phyloP scores from a whole-genome alignment of 1,139 yeast species.

The Magnusiomyces suaveolens region DNA sequence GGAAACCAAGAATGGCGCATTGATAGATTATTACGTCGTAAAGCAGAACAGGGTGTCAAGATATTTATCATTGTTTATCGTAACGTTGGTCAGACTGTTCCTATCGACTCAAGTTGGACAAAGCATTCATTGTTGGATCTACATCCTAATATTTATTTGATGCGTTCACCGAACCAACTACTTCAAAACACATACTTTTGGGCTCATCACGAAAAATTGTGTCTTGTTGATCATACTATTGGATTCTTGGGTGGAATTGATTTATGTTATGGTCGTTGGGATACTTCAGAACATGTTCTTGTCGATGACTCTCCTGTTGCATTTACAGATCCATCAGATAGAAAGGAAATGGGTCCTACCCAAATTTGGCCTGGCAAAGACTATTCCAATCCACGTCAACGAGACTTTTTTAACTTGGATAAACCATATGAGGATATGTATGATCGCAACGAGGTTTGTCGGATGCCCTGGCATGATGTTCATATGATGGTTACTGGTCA shows the following conservation, averaged over 20 bases:
- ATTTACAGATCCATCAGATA: constrained; percentile 21
- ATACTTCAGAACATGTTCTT: constrained; percentile 89
- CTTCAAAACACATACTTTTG: constrained; percentile 89
- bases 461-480: constrained; percentile 99
- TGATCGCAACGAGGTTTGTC: constrained; percentile 67
- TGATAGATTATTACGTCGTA: constrained; percentile 77
- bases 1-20: constrained; percentile 92
- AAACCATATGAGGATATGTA: constrained; percentile 90
- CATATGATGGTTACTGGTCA: constrained; percentile 97
- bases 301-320: constrained; percentile 55
- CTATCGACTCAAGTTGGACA: constrained; percentile 89
- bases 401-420: constrained; percentile 72
- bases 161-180: constrained; percentile 92
- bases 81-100: constrained; percentile 87
- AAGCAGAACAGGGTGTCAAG: constrained; percentile 92
- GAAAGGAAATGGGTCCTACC: constrained; percentile 4
- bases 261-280: constrained; percentile 89
- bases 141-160: constrained; percentile 78
- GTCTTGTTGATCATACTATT: constrained; percentile 76
- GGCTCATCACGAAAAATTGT: constrained; percentile 97
- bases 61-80: constrained; percentile 89
- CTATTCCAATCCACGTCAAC: constrained; percentile 88
- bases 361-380: constrained; percentile 95
- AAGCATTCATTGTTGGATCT: constrained; percentile 83
- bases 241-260: constrained; percentile 95